Percentiles rank a stretch among this genome's conserved stretches.
These are phyloP conservation scores for Articulospora tetracladia DNA, from an alignment of 495 filamentous ascomycete genomes.

Conservation along the genomic window DNA sequence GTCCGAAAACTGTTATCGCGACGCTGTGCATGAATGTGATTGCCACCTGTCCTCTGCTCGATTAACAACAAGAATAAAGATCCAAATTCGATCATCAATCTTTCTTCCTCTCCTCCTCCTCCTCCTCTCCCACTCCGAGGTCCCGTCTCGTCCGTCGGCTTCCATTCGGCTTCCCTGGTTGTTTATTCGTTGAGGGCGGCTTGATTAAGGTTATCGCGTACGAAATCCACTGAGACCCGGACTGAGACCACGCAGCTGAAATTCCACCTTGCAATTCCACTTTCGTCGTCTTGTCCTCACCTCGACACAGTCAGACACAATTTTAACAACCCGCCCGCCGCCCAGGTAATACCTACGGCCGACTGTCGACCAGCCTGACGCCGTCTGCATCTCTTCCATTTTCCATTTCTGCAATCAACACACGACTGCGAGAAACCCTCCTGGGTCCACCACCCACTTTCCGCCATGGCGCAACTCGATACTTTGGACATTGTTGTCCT, in stretches of 20 bases:
- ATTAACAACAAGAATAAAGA: no score
- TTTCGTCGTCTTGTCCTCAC: no score
- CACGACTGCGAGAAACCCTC: not conserved
- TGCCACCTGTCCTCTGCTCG: no score
- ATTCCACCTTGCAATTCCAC: not conserved
- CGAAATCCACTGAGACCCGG: not conserved
- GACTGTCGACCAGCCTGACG: not conserved
- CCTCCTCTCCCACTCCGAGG: no score
- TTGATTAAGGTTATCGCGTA: not conserved
- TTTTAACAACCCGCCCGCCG: not conserved
- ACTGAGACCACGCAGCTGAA: conserved; percentile 6
- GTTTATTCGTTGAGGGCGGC: no score
- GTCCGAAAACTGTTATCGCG: no score
- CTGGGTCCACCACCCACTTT: not conserved
- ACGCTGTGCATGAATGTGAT: no score
- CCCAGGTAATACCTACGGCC: no score
- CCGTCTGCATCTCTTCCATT: no score
- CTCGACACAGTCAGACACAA: not conserved
- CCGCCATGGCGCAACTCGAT: conserved; percentile 87
- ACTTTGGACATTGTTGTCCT: conserved; percentile 93
- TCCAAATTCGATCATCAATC: not conserved
- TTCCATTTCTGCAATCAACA: no score
- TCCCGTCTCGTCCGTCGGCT: no score
- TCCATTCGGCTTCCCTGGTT: no score
- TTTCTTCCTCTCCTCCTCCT: not conserved